Conservation (phyloP, 768 basidiomycete species). For the Boletus barrowsii region DNA sequence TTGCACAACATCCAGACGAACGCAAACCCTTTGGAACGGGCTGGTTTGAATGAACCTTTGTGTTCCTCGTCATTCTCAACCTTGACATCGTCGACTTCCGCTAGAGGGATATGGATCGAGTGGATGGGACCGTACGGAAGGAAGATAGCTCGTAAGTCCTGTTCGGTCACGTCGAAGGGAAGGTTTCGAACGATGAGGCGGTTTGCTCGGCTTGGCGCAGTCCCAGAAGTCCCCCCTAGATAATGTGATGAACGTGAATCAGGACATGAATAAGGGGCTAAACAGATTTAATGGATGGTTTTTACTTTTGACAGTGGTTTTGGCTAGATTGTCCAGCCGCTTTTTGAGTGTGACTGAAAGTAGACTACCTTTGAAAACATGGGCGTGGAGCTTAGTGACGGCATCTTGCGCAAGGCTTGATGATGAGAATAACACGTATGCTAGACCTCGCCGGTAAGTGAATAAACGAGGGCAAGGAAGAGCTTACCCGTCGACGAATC, state of each 20-base stretch:
- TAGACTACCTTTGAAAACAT: constrained; percentile 85
- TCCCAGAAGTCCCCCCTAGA: constrained; percentile 32
- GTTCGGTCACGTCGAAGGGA: constrained; percentile 77
- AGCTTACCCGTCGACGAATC: constrained; percentile 50
- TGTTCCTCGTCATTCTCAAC: constrained; percentile 30
- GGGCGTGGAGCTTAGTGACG: constrained; percentile 80
- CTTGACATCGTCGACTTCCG: constrained; percentile 28
- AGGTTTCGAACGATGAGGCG: constrained; percentile 91
- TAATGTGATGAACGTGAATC: background rate
- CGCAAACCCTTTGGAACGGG: constrained; percentile 76
- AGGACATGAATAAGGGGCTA: background rate
- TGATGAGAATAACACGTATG: constrained; percentile 69
- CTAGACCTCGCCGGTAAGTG: constrained; percentile 33
- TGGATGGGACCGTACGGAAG: constrained; percentile 85
- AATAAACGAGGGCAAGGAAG: background rate
- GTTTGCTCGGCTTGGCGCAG: constrained; percentile 65
- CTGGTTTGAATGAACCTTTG: constrained; percentile 9
- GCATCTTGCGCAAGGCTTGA: constrained; percentile 68
- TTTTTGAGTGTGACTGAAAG: constrained; percentile 90
- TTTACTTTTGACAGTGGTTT: constrained; percentile 35
- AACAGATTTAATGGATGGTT: background rate
- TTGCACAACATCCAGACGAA: constrained; percentile 92
- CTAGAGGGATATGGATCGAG: constrained; percentile 74
- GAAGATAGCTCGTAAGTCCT: constrained; percentile 83
- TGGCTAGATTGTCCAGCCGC: constrained; percentile 65